phyloP scores from a whole-genome alignment of 2,329 filamentous ascomycete species.

The Colletotrichum simmondsii region DNA sequence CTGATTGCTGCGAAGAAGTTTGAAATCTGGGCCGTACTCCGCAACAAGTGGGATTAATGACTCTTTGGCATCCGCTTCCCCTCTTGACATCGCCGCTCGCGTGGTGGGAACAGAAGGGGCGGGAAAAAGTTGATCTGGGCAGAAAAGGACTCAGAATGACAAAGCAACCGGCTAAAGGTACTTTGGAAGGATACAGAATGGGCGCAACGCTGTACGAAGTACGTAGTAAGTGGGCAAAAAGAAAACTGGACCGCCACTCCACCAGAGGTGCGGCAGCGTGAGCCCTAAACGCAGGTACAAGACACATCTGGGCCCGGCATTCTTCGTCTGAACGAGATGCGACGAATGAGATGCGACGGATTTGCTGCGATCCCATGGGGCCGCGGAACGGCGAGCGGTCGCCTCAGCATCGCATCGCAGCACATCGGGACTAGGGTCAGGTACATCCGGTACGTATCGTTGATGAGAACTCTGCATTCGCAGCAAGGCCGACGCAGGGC shows the following conservation, averaged over 20 bases:
- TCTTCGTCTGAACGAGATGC: constrained; percentile 27
- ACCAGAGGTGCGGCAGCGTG: constrained; percentile 16
- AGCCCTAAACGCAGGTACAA: constrained; percentile 35
- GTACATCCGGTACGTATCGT: constrained; percentile 19
- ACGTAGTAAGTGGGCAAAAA: too few relatives aligned
- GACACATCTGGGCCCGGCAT: constrained; percentile 24
- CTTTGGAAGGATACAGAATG: neutral
- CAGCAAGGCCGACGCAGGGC: neutral
- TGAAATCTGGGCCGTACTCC: constrained; percentile 18
- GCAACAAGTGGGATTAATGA: constrained; percentile 16
- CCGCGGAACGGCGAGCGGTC: constrained; percentile 17
- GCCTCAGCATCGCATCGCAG: constrained; percentile 29
- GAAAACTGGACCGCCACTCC: neutral
- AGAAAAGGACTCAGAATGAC: constrained; percentile 30
- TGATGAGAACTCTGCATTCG: neutral
- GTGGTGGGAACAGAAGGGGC: neutral
- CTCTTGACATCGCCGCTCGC: neutral
- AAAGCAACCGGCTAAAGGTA: constrained; percentile 6
- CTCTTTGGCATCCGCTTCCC: constrained; percentile 10
- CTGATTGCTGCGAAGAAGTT: constrained; percentile 17
- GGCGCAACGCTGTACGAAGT: neutral
- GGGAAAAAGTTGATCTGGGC: constrained; percentile 5
- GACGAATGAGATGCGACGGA: constrained; percentile 31
- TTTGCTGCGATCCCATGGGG: constrained; percentile 18
- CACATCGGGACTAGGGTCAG: constrained; percentile 22